phyloP scores from a whole-genome alignment of 2,329 filamentous ascomycete species.

The Fusarium concolor region DNA sequence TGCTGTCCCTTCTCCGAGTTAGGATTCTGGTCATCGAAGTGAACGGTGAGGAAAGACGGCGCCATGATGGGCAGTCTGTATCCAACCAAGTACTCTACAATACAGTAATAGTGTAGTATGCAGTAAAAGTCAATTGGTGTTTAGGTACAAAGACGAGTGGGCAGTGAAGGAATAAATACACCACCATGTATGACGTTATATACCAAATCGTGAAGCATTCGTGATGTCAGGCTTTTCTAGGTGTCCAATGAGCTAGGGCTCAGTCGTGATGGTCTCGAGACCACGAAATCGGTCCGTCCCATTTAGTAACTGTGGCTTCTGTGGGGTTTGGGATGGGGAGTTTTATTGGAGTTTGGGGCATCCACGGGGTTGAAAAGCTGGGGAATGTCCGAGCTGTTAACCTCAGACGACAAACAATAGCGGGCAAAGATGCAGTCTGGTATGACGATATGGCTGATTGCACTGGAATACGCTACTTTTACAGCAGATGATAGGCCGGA shows the following conservation, averaged over 20 bases:
- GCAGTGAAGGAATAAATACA: neutral
- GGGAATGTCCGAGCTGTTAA: conserved; percentile 15
- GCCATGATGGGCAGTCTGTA: conserved; percentile 31
- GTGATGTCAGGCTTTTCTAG: conserved; percentile 32
- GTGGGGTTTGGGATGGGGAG: conserved; percentile 15
- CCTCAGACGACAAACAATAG: neutral
- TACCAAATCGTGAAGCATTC: neutral
- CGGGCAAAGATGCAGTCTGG: no score
- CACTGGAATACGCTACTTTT: neutral
- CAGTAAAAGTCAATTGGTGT: neutral
- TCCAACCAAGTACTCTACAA: neutral
- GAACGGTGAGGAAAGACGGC: conserved; percentile 45
- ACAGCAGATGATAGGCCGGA: conserved; percentile 1
- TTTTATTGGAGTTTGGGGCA: neutral
- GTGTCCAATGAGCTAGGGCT: conserved; percentile 11
- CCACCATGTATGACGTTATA: conserved; percentile 1
- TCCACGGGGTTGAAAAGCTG: conserved; percentile 31
- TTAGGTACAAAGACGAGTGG: neutral
- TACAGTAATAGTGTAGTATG: neutral
- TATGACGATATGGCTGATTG: conserved; percentile 2
- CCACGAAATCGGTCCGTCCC: conserved; percentile 44
- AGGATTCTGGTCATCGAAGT: conserved; percentile 59
- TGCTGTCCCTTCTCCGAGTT: conserved; percentile 51
- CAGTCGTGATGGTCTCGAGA: conserved; percentile 27
- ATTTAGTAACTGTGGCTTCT: conserved; percentile 11